Percentiles rank a stretch among this genome's conserved stretches.
Conservation (phyloP, 495 filamentous ascomycete genomes). For the Talaromyces proteolyticus region DNA sequence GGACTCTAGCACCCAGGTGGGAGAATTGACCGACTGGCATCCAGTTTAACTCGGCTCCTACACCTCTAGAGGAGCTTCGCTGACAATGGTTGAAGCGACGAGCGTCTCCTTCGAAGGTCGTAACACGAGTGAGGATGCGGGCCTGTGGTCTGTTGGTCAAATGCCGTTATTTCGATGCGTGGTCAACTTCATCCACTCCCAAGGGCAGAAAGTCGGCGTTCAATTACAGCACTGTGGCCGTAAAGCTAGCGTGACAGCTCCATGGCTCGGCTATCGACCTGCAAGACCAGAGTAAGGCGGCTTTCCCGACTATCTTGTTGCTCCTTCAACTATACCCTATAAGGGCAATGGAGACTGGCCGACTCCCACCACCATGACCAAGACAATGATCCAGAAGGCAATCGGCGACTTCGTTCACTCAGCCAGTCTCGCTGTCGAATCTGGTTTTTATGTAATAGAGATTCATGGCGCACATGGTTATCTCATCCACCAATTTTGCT, state of each 20-base stretch:
- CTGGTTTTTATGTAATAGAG: slow-evolving; percentile 75
- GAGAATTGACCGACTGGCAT: slow-evolving; percentile 50
- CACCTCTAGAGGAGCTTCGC: slow-evolving; percentile 45
- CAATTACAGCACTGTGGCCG: slow-evolving; percentile 59
- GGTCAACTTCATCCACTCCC: slow-evolving; percentile 50
- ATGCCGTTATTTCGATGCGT: slow-evolving; percentile 11
- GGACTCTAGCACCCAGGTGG: slow-evolving; percentile 53
- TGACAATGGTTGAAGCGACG: slow-evolving; percentile 61
- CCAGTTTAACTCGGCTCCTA: slow-evolving; percentile 50
- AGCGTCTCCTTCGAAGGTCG: slow-evolving; percentile 53
- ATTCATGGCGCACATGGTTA: slow-evolving; percentile 71
- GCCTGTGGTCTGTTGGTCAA: background rate
- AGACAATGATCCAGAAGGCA: slow-evolving; percentile 49
- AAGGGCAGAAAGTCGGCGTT: slow-evolving; percentile 50
- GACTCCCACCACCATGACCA: slow-evolving; percentile 41
- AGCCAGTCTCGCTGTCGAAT: slow-evolving; percentile 55
- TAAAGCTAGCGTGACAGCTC: slow-evolving; percentile 49
- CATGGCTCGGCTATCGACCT: slow-evolving; percentile 29
- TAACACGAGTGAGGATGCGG: slow-evolving; percentile 53
- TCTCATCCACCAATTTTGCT: slow-evolving; percentile 66
- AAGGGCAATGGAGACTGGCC: slow-evolving; percentile 28
- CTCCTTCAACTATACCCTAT: slow-evolving; percentile 6
- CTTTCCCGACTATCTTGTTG: slow-evolving; percentile 18
- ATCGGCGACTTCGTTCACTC: slow-evolving; percentile 54
- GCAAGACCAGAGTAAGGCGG: slow-evolving; percentile 3